A percentile compares a stretch with the other conserved stretches of the same genome.
These are phyloP conservation scores for Suzukiozyma palmioleophila DNA, from an alignment of 1,139 yeast species.

Conservation along the genomic window DNA sequence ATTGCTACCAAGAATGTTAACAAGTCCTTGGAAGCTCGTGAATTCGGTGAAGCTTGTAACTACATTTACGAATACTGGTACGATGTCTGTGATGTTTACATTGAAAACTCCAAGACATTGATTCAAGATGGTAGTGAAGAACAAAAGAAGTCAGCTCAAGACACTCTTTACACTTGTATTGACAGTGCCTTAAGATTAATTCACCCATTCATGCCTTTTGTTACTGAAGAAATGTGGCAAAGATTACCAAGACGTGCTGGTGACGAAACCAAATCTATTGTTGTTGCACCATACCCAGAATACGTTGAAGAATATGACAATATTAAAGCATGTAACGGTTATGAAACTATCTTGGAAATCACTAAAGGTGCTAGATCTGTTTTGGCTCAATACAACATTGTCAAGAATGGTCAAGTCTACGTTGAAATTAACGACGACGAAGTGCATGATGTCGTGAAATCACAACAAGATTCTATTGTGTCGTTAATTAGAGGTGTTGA, in stretches of 20 bases:
- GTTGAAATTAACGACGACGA: slow-evolving; percentile 61
- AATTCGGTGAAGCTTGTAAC: slow-evolving; percentile 83
- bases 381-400: slow-evolving; percentile 81
- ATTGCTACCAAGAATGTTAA: slow-evolving; percentile 63
- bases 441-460: slow-evolving; percentile 49
- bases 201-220: slow-evolving; percentile 97
- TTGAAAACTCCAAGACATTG: slow-evolving; percentile 91
- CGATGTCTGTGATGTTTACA: slow-evolving; percentile 94
- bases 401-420: slow-evolving; percentile 81
- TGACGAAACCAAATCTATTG: slow-evolving; percentile 68
- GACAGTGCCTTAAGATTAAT: slow-evolving; percentile 89
- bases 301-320: slow-evolving; percentile 60
- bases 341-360: slow-evolving; percentile 78
- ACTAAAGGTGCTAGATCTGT: slow-evolving; percentile 92
- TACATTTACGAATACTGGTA: slow-evolving; percentile 93
- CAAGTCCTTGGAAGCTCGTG: slow-evolving; percentile 72
- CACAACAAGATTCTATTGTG: slow-evolving; percentile 79
- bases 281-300: slow-evolving; percentile 74
- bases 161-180: slow-evolving; percentile 87
- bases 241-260: slow-evolving; percentile 85
- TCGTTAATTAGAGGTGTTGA: slow-evolving; percentile 90
- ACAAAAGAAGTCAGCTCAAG: slow-evolving; percentile 86
- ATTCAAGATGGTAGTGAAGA: slow-evolving; percentile 85
- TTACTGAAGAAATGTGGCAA: slow-evolving; percentile 98
- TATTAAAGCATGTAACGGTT: slow-evolving; percentile 61